Conservation (phyloP, 768 basidiomycete species). For the Xerocomellus dryophilus region DNA sequence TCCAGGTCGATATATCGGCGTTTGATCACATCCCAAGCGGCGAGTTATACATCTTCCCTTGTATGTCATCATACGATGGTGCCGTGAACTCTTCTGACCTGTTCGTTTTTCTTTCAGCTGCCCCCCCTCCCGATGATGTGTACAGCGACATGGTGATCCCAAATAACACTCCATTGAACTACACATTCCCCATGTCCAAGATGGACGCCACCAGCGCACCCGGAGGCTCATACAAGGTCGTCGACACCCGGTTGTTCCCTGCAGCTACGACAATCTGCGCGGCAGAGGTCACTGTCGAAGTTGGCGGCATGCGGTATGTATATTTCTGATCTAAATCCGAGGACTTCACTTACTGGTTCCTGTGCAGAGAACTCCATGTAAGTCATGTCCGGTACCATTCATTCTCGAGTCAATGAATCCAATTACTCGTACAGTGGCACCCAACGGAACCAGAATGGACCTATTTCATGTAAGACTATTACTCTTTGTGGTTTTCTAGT, state of each 20-base stretch:
- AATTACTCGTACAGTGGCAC: conserved; percentile 40
- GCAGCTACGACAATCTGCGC: conserved; percentile 52
- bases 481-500: not conserved
- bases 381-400: conserved; percentile 13
- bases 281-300: conserved; percentile 56
- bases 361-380: conserved; percentile 44
- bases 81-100: not conserved
- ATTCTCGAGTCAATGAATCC: not conserved
- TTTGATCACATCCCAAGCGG: conserved; percentile 54
- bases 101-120: conserved; percentile 25
- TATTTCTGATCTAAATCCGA: not conserved
- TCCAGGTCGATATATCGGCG: conserved; percentile 43
- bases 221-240: conserved; percentile 59
- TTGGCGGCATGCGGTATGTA: conserved; percentile 56
- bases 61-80: conserved; percentile 20
- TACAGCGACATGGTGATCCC: conserved; percentile 45
- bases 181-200: conserved; percentile 52
- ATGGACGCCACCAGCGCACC: conserved; percentile 39
- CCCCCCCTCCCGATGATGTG: conserved; percentile 42
- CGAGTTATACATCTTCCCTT: conserved; percentile 56
- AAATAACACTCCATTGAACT: conserved; percentile 50
- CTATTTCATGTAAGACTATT: conserved; percentile 35
- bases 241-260: conserved; percentile 54
- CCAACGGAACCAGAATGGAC: conserved; percentile 50
- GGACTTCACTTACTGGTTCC: not conserved